A percentile compares a stretch with the other conserved stretches of the same genome.
These are phyloP conservation scores for Cercospora beticola DNA, from an alignment of 2,329 filamentous ascomycete species.

Conservation along the genomic window DNA sequence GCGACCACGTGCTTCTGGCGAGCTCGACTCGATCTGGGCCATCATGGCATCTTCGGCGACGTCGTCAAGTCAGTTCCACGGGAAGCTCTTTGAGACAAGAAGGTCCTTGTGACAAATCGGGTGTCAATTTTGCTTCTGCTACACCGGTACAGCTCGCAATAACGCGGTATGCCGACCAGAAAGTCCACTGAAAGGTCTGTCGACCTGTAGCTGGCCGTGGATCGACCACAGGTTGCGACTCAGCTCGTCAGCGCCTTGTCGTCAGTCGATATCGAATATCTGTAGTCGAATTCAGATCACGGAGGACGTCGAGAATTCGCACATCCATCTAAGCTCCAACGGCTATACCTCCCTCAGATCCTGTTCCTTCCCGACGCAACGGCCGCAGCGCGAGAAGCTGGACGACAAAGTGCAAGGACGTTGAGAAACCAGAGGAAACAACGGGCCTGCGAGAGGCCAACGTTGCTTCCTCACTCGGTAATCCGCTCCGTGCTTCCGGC, in stretches of 20 bases:
- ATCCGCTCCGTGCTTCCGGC: constrained; percentile 32
- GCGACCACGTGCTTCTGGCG: neutral
- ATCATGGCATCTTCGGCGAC: neutral
- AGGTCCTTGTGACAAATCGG: neutral
- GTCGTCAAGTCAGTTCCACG: neutral
- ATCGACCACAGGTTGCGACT: neutral
- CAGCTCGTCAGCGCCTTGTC: neutral
- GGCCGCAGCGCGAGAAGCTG: neutral
- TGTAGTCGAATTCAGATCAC: neutral
- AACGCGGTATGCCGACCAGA: too few relatives aligned
- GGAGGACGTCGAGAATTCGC: neutral
- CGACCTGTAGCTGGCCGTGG: neutral
- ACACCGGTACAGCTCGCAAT: neutral
- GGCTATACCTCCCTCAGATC: neutral
- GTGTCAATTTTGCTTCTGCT: neutral
- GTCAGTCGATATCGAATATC: neutral
- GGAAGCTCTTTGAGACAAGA: neutral
- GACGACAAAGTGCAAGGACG: neutral
- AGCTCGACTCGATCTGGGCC: neutral
- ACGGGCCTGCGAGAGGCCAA: neutral
- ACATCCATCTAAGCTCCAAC: neutral
- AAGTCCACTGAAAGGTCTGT: neutral
- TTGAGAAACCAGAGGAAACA: neutral
- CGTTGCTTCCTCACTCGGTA: constrained; percentile 28
- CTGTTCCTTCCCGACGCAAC: neutral